A percentile compares a stretch with the other conserved stretches of the same genome.
Conservation (phyloP, 2,329 filamentous ascomycete genomes). For the Domatiomyces catenatus region DNA sequence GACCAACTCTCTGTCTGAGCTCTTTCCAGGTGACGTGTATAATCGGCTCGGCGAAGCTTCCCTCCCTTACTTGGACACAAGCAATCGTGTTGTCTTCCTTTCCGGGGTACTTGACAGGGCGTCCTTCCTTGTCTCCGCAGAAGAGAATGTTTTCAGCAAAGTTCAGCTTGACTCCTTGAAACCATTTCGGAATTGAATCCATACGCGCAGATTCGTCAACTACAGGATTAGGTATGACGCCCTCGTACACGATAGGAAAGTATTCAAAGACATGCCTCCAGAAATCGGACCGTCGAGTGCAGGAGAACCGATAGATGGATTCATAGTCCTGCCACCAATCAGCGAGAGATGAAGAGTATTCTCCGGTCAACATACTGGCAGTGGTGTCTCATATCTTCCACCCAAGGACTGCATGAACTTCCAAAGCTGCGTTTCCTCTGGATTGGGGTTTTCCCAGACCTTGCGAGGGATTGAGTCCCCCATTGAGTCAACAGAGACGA, state of each 20-base stretch:
- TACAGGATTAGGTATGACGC: constrained; percentile 32
- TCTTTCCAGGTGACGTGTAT: constrained; percentile 51
- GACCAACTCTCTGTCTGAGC: constrained; percentile 43
- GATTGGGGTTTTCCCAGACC: constrained; percentile 52
- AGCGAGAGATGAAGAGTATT: neutral
- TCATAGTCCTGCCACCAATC: constrained; percentile 40
- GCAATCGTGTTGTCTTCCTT: constrained; percentile 61
- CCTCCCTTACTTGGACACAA: constrained; percentile 46
- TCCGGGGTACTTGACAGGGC: constrained; percentile 25
- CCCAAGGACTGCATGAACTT: constrained; percentile 36
- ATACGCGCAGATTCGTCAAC: constrained; percentile 58
- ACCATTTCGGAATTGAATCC: constrained; percentile 59
- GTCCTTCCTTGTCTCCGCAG: constrained; percentile 26
- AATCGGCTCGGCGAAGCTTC: constrained; percentile 19
- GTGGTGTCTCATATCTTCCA: neutral
- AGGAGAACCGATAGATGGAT: constrained; percentile 57
- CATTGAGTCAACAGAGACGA: neutral
- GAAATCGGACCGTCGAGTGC: constrained; percentile 46
- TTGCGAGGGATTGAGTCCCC: constrained; percentile 28
- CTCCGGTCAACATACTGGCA: neutral
- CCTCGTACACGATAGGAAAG: constrained; percentile 47
- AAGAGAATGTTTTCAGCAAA: constrained; percentile 71
- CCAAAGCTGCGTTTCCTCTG: constrained; percentile 48
- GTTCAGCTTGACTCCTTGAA: constrained; percentile 56
- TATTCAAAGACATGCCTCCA: constrained; percentile 49